Evolutionary conservation across 2,329 filamentous ascomycete genomes (phyloP).

Genomic region (Colletotrichum karsti): DNA sequence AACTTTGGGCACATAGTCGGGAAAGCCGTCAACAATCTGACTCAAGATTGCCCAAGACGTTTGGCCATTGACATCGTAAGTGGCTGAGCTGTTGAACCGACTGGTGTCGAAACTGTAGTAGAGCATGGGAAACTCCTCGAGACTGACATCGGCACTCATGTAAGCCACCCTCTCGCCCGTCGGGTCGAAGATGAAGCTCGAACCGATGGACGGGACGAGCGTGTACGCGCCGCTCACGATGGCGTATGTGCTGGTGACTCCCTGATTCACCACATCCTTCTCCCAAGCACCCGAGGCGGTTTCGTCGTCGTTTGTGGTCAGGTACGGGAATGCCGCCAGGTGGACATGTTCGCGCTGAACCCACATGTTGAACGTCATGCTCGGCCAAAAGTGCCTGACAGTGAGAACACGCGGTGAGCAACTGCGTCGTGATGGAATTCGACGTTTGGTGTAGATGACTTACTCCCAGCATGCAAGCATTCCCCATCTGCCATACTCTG

Average conservation of each 20-base stretch:
- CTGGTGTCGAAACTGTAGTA: neutral
- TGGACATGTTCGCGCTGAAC: slow-evolving; percentile 9
- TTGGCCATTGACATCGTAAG: neutral
- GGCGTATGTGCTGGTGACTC: neutral
- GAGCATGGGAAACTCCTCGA: neutral
- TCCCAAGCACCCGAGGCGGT: neutral
- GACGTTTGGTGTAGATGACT: no score
- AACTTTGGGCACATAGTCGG: slow-evolving; percentile 4
- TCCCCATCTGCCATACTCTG: slow-evolving; percentile 51
- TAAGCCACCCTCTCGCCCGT: neutral
- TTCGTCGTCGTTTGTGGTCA: neutral
- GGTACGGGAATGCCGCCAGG: slow-evolving; percentile 3
- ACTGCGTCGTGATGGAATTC: no score
- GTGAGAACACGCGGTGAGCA: no score
- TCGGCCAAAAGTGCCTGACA: neutral
- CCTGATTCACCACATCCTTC: neutral
- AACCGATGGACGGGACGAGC: neutral
- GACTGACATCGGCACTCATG: neutral
- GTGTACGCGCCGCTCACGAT: neutral
- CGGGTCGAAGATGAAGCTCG: neutral
- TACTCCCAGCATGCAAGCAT: slow-evolving; percentile 57
- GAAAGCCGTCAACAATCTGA: slow-evolving; percentile 11
- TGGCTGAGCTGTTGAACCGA: neutral
- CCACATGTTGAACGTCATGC: slow-evolving; percentile 19
- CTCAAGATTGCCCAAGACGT: slow-evolving; percentile 6